Conservation (phyloP, 1,284 basidiomycete genomes). For the Veloporphyrellus conicus region DNA sequence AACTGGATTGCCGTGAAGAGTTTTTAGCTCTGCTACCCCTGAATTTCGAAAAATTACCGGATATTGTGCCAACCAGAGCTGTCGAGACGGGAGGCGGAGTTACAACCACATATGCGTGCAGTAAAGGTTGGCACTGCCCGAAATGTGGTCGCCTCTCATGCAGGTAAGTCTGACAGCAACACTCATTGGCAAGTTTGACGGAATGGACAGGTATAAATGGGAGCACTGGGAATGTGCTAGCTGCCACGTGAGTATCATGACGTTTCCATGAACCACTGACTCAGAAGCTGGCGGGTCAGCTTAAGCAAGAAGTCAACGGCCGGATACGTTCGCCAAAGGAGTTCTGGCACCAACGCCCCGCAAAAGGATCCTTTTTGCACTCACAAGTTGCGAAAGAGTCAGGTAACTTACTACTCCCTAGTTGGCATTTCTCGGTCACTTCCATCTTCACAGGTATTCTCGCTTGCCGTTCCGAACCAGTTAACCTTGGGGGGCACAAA, state of each 20-base stretch:
- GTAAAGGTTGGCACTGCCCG: conserved; percentile 65
- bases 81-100: conserved; percentile 30
- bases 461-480: conserved; percentile 22
- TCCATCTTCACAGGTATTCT: conserved; percentile 32
- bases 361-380: conserved; percentile 26
- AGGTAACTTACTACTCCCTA: conserved; percentile 13
- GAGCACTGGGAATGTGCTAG: conserved; percentile 63
- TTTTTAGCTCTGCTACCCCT: conserved; percentile 41
- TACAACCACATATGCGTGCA: conserved; percentile 51
- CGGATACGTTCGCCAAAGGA: conserved; percentile 36
- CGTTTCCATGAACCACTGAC: neutral
- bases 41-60: conserved; percentile 29
- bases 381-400: conserved; percentile 31
- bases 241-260: conserved; percentile 35
- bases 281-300: conserved; percentile 9
- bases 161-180: conserved; percentile 43
- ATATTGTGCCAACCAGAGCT: conserved; percentile 32
- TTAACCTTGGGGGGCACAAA: conserved; percentile 28
- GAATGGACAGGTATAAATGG: conserved; percentile 56
- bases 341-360: conserved; percentile 38
- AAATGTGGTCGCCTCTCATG: conserved; percentile 67
- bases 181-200: conserved; percentile 8
- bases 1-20: conserved; percentile 43
- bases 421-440: neutral
- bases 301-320: conserved; percentile 13